Base-by-base conservation (phyloP, 208 protist species). In the Trypanosoma brucei region DNA sequence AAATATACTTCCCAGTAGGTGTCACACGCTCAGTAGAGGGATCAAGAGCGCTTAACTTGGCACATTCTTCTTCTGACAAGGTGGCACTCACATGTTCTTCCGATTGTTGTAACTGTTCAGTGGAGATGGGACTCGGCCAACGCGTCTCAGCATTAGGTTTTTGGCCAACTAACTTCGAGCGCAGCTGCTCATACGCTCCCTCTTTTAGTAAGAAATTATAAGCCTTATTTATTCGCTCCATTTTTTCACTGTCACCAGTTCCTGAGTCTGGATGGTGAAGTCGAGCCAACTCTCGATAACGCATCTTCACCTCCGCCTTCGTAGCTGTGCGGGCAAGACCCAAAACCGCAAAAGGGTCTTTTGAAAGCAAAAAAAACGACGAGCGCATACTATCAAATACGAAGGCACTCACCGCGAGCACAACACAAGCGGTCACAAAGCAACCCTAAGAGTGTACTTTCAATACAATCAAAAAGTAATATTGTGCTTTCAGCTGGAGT, bases 211-310 rank as follows among this genome's bases (percentile, higher is more conserved):
- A 66, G 9, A 87, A 39, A 54, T 93, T 93, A 65, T 93, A 91
- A n/a, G 87, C 87, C 46, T 88, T 83, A 55, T 93, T 93, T 11
- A 93, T 71, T 55, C 86, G 65, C 65, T 94, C 83, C 83, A 95
- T 94, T 62, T 81, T 81, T 8, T 52, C 59, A 14, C 70, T 77
- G 55, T 93, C 77, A n/a, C 84, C 86, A 1, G 70, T 55, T 46
- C 76, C 73, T 1, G 78, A 72, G 59, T 95, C 90, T 0, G 86
- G 90, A 71, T 95, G 90, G 62, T 89, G 76, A n/a, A 79, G 45
- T n/a, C 85, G 74, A 5, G 87, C 86, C 8, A 95, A 83, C 57
- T 95, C 84, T 22, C 83, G 79, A 51, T 88, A 95, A 50, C 82
- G 83, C 55, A 68, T 84, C 61, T 95, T 95, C 38, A 95, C 79